A percentile compares a stretch with the other conserved stretches of the same genome.
phyloP scores from a whole-genome alignment of 2,329 filamentous ascomycete species.

The Pseudogymnoascus sp. region DNA sequence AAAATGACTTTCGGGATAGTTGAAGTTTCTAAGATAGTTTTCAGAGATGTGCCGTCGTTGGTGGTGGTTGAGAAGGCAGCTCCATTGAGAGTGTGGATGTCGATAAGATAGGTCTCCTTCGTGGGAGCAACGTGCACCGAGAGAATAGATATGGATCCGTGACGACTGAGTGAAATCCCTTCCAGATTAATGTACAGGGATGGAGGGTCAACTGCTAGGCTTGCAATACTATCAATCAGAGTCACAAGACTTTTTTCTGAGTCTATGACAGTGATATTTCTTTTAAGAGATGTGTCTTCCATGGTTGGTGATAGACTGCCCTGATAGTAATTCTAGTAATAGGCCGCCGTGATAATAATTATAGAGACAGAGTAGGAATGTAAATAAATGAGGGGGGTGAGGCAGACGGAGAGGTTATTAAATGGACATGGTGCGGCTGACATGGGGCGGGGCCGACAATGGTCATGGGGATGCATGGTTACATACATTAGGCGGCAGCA shows the following conservation, averaged over 20 bases:
- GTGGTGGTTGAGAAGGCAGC: slow-evolving; percentile 31
- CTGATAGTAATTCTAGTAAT: background rate
- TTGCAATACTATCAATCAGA: slow-evolving; percentile 12
- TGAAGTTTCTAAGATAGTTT: slow-evolving; percentile 38
- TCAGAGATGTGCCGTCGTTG: slow-evolving; percentile 27
- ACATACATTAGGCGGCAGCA: background rate
- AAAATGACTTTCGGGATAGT: slow-evolving; percentile 47
- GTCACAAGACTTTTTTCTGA: slow-evolving; percentile 11
- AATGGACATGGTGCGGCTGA: background rate
- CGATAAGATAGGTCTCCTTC: slow-evolving; percentile 33
- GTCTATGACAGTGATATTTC: slow-evolving; percentile 10
- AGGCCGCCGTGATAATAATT: background rate
- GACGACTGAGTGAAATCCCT: slow-evolving; percentile 34
- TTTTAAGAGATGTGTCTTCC: background rate
- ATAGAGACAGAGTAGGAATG: background rate
- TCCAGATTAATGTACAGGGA: slow-evolving; percentile 40
- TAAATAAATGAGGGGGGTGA: background rate
- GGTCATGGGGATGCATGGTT: background rate
- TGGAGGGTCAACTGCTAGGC: slow-evolving; percentile 18
- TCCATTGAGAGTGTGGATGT: slow-evolving; percentile 32
- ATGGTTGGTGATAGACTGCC: background rate
- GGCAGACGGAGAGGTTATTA: background rate
- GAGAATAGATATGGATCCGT: slow-evolving; percentile 37
- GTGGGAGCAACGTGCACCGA: slow-evolving; percentile 28
- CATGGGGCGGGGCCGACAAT: background rate